Base-by-base conservation (phyloP, 192 early-diverging fungal species). In the Backusella macrospora region DNA sequence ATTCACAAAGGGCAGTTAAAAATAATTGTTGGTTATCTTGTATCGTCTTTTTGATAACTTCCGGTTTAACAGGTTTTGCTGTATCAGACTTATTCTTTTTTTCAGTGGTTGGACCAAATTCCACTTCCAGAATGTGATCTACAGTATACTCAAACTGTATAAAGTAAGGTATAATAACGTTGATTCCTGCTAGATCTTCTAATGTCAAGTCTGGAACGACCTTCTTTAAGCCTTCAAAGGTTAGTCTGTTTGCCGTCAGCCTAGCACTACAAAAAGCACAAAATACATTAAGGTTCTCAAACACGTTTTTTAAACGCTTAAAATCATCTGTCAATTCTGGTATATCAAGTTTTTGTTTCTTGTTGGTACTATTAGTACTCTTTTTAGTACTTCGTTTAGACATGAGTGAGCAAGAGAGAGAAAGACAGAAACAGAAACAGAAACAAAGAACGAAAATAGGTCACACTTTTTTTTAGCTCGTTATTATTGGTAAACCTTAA, bases 131-230 rank as follows among this genome's bases (percentile, higher is more conserved):
- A 7, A 38, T 42, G 9, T 38, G 10, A 18, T 37, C 47, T 13
- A 48, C 3, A 9, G 18, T 9, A 14, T 70, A 70, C 15, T 55
- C 34, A 18, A 70, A 40, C 4, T 55, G 23, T 18, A 70, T 37
- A 55, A 55, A 72, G 16, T 23, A 23, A 7, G 74, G 78, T 16
- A 71, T 12, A n/a, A 80, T 42, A 5, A 26, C 38, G 16, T 80
- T 80, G 74, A 80, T 72, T 5, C 70, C 65, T 6, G 70, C 74
- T n/a, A 80, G 69, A 64, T 79, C 78, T 71, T 68, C 37, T 15
- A 68, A 16, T 7, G 26, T 62, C 6, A 76, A n/a, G 13, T 75
- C 74, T 39, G 62, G 46, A n/a, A 80, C 70, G 2, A 63, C 18
- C 40, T 21, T n/a, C 47, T 76, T 44, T n/a, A 80, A 15, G 18